Percentiles rank a stretch among this genome's conserved stretches.
Evolutionary conservation across 805 yeast species (phyloP).

Genomic region (Wickerhamiella galacta): DNA sequence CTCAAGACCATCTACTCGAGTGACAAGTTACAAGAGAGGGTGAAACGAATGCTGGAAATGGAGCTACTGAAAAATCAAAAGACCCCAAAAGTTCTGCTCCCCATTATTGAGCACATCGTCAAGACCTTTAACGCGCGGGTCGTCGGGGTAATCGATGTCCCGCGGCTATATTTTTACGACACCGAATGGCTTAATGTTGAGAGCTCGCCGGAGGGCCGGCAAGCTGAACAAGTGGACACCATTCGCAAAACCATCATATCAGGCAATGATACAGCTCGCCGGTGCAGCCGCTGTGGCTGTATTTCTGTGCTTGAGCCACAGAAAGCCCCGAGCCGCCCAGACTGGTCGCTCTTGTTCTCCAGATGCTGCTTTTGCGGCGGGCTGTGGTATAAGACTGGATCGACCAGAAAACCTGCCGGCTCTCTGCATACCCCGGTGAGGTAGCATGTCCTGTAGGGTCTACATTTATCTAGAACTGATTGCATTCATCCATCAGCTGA

Average conservation of each 20-base stretch:
- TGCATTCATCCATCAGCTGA: no score
- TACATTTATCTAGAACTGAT: no score
- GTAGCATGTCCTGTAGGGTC: no score
- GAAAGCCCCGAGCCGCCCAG: conserved; percentile 13
- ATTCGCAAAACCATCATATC: conserved; percentile 24
- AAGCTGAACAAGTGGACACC: conserved; percentile 18
- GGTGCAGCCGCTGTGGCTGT: conserved; percentile 41
- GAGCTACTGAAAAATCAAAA: conserved; percentile 30
- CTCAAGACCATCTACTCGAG: conserved; percentile 11
- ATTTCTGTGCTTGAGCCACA: conserved; percentile 27
- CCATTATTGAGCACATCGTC: conserved; percentile 25
- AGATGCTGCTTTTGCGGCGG: conserved; percentile 68
- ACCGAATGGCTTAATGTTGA: conserved; percentile 44
- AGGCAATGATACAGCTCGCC: conserved; percentile 24
- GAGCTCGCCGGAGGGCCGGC: conserved; percentile 6
- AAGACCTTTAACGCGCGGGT: conserved; percentile 31
- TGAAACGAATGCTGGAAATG: conserved; percentile 10
- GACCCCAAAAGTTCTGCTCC: conserved; percentile 30
- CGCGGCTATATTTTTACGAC: conserved; percentile 45
- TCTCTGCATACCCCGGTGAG: no score
- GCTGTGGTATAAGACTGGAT: conserved; percentile 31
- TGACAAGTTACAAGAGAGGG: conserved; percentile 7
- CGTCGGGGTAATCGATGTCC: conserved; percentile 30
- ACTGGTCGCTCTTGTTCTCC: conserved; percentile 40
- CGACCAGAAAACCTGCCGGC: neutral